A percentile compares a stretch with the other conserved stretches of the same genome.
phyloP scores from a whole-genome alignment of 176 grass and related monocot genomes.

The Triticum turgidum region DNA sequence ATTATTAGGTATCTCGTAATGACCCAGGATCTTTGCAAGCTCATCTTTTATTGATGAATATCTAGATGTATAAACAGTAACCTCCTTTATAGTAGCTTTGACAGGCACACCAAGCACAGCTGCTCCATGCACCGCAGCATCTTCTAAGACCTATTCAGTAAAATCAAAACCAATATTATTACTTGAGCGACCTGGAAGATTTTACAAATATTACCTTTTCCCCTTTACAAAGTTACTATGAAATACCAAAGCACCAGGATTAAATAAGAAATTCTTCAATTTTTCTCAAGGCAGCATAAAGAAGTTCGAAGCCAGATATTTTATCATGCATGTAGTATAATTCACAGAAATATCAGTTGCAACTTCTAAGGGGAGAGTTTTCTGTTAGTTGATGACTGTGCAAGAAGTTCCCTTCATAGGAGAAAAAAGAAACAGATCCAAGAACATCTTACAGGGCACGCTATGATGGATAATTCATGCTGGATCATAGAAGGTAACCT shows the following conservation, averaged over 20 bases:
- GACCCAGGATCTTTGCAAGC: neutral
- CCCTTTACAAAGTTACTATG: neutral
- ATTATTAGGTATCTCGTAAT: neutral
- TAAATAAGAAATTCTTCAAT: neutral
- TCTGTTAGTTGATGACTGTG: neutral
- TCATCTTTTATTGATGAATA: neutral
- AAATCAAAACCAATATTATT: constrained; percentile 26
- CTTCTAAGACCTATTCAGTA: constrained; percentile 74
- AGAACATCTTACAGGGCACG: neutral
- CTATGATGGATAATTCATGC: neutral
- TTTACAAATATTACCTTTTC: neutral
- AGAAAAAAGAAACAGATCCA: neutral
- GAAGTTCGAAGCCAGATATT: neutral
- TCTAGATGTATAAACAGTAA: constrained; percentile 11
- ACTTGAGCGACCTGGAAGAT: neutral
- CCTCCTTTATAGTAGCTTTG: constrained; percentile 98
- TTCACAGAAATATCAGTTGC: neutral
- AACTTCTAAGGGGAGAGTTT: constrained; percentile 1
- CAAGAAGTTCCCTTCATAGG: constrained; percentile 1
- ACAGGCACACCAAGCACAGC: constrained; percentile 97
- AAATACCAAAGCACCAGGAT: neutral
- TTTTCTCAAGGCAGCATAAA: neutral
- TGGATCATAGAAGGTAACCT: constrained; percentile 47
- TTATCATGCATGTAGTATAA: neutral
- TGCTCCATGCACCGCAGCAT: constrained; percentile 84